phyloP scores from a whole-genome alignment of 495 filamentous ascomycete genomes.

The Penicilliopsis zonata region DNA sequence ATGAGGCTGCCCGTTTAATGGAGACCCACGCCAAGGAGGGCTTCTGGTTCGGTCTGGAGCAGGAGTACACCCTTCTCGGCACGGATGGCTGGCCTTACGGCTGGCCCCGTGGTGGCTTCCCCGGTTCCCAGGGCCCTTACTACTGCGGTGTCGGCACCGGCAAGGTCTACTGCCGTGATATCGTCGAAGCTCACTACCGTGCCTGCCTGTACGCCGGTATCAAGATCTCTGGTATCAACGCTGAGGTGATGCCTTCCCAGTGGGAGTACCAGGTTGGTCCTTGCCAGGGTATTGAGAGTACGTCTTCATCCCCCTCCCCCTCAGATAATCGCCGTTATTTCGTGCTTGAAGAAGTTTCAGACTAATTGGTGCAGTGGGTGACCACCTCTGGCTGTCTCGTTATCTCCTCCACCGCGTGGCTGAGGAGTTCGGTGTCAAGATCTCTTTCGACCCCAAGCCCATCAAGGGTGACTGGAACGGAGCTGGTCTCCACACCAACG shows the following conservation, averaged over 20 bases:
- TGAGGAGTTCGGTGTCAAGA: conserved; percentile 93
- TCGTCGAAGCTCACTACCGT: conserved; percentile 97
- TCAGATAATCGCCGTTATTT: conserved; percentile 10
- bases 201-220: conserved; percentile 86
- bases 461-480: conserved; percentile 99
- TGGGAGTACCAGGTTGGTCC: conserved; percentile 99
- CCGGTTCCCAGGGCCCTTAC: conserved; percentile 94
- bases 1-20: conserved; percentile 81
- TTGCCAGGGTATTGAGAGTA: conserved; percentile 76
- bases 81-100: conserved; percentile 75
- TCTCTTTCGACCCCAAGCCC: conserved; percentile 95
- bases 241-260: conserved; percentile 96
- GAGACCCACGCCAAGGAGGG: conserved; percentile 67
- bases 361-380: conserved; percentile 87
- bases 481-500: conserved; percentile 94
- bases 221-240: conserved; percentile 96
- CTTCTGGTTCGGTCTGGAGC: conserved; percentile 98
- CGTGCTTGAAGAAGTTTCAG: no score
- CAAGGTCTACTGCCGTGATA: conserved; percentile 96
- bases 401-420: conserved; percentile 94
- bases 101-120: conserved; percentile 94
- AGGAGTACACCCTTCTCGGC: conserved; percentile 93
- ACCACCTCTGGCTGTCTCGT: conserved; percentile 94
- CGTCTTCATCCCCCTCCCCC: conserved; percentile 14
- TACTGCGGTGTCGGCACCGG: conserved; percentile 98